Base-by-base conservation (phyloP, 2,329 filamentous ascomycete genomes). In the Orbilia quercus region DNA sequence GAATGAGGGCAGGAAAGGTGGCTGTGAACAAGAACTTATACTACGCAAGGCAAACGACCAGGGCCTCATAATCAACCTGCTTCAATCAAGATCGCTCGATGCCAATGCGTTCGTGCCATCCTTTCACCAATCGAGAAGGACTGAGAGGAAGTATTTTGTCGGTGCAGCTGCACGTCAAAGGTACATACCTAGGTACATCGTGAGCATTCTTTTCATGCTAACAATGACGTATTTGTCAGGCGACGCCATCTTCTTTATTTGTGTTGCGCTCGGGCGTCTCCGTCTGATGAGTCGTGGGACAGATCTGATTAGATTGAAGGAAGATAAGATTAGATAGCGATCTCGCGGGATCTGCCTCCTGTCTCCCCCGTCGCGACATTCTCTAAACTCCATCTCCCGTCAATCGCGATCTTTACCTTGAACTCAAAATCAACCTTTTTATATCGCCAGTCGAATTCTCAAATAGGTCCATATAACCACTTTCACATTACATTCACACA, bases 221-320 rank as follows among this genome's bases (percentile, higher is more conserved):
- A 45, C 5, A 63, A 51, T 64, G 59, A 64, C 59, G 59, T 64
- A 64, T n/a, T 12, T 7, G 59, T 63, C 59, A 63, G 53, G 59
- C 59, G 59, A 53, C 59, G 38, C 20, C 9, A 14, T 20, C n/a
- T 9, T 25, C 20, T 28, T 28, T 12, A 31, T 28, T 47, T 38
- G 55, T 51, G 31, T 44, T 63, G 45, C n/a, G 44, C 50, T 60
- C 55, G 57, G 57, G 31, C 31, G 20, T 51, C 14, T 62, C 57
- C 54, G 54, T 40, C 11, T 40, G 44, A 47, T 47, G 25, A 2
- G 6, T 50, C 20, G 5, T 11, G 6, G 47, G 54, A 40, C 1
- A 50, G 57, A 50, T 60, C 18, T 47, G 59, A 54, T 54, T 45
- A 54, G 59, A 54, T 64, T 31, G 28, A 31, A 5, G 9, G 9